A percentile compares a stretch with the other conserved stretches of the same genome.
Evolutionary conservation across 495 filamentous ascomycete genomes (phyloP).

Genomic region (Glutinoglossum americanum): DNA sequence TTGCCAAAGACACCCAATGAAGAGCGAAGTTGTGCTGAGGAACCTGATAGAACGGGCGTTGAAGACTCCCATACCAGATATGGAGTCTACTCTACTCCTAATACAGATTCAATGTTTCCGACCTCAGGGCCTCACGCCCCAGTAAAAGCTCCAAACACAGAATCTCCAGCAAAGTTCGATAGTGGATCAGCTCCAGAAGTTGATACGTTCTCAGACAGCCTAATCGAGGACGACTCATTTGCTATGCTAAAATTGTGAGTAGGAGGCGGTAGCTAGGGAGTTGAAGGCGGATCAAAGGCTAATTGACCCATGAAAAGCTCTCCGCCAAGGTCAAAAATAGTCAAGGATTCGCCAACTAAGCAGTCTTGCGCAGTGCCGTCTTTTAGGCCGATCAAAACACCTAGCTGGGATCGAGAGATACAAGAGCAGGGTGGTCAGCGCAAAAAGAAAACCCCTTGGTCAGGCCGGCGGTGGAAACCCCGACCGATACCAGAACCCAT

Average conservation of each 20-base stretch:
- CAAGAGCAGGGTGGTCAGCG: constrained; percentile 70
- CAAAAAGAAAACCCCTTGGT: constrained; percentile 18
- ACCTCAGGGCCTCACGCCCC: background rate
- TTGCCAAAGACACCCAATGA: background rate
- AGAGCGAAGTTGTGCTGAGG: background rate
- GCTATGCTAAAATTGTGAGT: constrained; percentile 1
- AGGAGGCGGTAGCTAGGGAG: background rate
- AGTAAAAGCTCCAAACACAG: background rate
- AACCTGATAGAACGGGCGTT: background rate
- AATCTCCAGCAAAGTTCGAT: background rate
- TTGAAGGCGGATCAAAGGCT: background rate
- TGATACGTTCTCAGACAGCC: background rate
- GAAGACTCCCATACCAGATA: background rate
- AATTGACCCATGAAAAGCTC: background rate
- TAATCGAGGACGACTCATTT: background rate
- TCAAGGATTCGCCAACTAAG: constrained; percentile 28
- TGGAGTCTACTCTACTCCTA: background rate
- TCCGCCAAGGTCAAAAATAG: background rate
- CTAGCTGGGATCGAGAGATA: constrained; percentile 63
- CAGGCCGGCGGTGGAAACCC: background rate
- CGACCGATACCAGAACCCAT: background rate
- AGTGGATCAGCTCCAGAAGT: background rate
- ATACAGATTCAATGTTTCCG: background rate
- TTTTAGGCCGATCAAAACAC: constrained; percentile 43
- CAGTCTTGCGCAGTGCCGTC: constrained; percentile 28